Evolutionary conservation across 352 stramenopile species (phyloP).

Genomic region (Pythium dissimile): DNA sequence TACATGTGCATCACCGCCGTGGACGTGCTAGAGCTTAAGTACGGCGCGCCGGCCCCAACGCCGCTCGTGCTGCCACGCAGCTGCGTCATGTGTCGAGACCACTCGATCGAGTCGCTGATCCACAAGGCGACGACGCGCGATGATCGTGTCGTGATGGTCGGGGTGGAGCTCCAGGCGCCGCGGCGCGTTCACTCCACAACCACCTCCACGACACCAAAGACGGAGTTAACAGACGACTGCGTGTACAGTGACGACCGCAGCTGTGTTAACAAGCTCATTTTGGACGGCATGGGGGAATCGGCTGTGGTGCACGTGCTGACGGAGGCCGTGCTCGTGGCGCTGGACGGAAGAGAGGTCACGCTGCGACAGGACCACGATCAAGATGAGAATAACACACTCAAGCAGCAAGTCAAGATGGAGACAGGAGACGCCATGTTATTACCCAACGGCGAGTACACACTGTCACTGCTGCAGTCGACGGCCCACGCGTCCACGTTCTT

Average conservation of each 20-base stretch:
- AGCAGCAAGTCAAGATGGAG: background rate
- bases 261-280: slow-evolving; percentile 34
- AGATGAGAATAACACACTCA: background rate
- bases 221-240: slow-evolving; percentile 14
- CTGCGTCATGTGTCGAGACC: slow-evolving; percentile 47
- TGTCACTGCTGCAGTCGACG: background rate
- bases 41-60: slow-evolving; percentile 12
- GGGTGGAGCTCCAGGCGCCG: slow-evolving; percentile 40
- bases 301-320: slow-evolving; percentile 24
- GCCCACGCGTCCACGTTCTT: background rate
- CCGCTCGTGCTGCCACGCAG: slow-evolving; percentile 30
- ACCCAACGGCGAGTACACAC: background rate
- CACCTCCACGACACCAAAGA: slow-evolving; percentile 1
- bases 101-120: slow-evolving; percentile 37
- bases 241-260: slow-evolving; percentile 32
- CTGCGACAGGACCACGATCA: background rate
- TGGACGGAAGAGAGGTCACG: background rate
- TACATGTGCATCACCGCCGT: slow-evolving; percentile 43
- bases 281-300: slow-evolving; percentile 16
- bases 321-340: slow-evolving; percentile 30
- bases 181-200: slow-evolving; percentile 4
- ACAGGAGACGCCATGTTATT: background rate
- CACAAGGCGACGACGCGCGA: slow-evolving; percentile 32
- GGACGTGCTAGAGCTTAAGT: slow-evolving; percentile 28
- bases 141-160: slow-evolving; percentile 33